phyloP scores from a whole-genome alignment of 2,329 filamentous ascomycete species.

The Apiospora hydei region DNA sequence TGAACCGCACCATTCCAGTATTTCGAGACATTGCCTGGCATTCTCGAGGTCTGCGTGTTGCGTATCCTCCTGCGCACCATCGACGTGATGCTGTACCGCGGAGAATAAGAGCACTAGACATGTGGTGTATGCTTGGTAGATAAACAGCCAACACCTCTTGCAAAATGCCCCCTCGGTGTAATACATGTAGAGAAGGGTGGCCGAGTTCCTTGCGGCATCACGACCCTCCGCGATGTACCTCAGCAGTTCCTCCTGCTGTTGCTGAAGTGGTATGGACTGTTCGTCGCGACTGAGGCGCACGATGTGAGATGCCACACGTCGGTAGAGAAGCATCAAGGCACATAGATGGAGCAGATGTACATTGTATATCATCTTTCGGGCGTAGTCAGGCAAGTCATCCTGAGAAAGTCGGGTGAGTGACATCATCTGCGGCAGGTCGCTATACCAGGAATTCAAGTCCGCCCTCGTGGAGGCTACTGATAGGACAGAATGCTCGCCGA shows the following conservation, averaged over 20 bases:
- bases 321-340: background rate
- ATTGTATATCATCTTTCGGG: background rate
- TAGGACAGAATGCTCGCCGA: conserved; percentile 11
- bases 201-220: background rate
- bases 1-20: background rate
- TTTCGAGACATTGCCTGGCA: background rate
- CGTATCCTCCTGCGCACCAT: background rate
- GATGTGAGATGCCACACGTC: conserved; percentile 9
- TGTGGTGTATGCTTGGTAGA: background rate
- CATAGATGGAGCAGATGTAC: background rate
- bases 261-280: background rate
- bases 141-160: conserved; percentile 4
- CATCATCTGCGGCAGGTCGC: background rate
- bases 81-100: background rate
- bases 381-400: background rate
- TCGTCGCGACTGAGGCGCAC: background rate
- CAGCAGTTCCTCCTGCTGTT: background rate
- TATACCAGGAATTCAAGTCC: conserved; percentile 1
- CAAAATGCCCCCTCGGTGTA: background rate
- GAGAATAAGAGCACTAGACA: background rate
- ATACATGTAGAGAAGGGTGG: background rate
- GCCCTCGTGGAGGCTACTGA: background rate
- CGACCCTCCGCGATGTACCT: background rate
- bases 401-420: background rate
- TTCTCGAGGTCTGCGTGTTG: background rate